These are phyloP conservation scores for Ophiocordyceps camponoti-saundersi DNA, from an alignment of 2,329 filamentous ascomycete genomes.

Conservation along the genomic window DNA sequence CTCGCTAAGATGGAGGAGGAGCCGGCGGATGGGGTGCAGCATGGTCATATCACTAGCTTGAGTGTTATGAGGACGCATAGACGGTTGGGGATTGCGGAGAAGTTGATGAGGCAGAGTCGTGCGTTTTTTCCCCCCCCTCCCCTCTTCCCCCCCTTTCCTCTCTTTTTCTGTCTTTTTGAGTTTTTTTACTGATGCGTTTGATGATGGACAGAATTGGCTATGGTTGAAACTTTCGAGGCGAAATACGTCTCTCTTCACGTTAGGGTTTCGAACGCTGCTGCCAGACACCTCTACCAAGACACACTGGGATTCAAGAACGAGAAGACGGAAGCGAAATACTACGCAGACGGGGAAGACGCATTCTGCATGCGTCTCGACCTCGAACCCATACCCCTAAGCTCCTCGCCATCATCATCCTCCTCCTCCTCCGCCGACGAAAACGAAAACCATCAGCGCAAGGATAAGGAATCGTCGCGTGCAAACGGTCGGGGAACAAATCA, in stretches of 20 bases:
- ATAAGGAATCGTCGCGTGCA: neutral
- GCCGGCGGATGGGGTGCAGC: conserved; percentile 72
- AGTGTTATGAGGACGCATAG: conserved; percentile 95
- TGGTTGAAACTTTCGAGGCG: conserved; percentile 87
- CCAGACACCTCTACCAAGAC: conserved; percentile 80
- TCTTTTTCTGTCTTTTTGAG: neutral
- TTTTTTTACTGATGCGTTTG: neutral
- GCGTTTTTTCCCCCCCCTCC: conserved; percentile 19
- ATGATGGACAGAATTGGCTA: conserved; percentile 55
- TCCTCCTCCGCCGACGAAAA: conserved; percentile 23
- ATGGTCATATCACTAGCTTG: conserved; percentile 91
- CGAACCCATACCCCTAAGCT: conserved; percentile 37
- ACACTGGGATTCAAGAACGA: conserved; percentile 81
- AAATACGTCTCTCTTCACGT: conserved; percentile 94
- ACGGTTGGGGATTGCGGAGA: conserved; percentile 81
- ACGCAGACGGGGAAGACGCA: conserved; percentile 93
- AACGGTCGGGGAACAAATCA: conserved; percentile 17
- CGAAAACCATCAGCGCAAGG: conserved; percentile 8
- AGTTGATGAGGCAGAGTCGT: conserved; percentile 94
- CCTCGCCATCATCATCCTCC: conserved; percentile 9
- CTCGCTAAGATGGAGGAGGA: conserved; percentile 99
- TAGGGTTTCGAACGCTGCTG: conserved; percentile 81
- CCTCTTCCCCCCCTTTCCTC: neutral
- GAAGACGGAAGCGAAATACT: conserved; percentile 79
- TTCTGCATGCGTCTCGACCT: conserved; percentile 88